Evolutionary conservation across 768 basidiomycete genomes (phyloP), one percentile per base, ranked within the genome.

Genomic region (Tylopilus sp.): DNA sequence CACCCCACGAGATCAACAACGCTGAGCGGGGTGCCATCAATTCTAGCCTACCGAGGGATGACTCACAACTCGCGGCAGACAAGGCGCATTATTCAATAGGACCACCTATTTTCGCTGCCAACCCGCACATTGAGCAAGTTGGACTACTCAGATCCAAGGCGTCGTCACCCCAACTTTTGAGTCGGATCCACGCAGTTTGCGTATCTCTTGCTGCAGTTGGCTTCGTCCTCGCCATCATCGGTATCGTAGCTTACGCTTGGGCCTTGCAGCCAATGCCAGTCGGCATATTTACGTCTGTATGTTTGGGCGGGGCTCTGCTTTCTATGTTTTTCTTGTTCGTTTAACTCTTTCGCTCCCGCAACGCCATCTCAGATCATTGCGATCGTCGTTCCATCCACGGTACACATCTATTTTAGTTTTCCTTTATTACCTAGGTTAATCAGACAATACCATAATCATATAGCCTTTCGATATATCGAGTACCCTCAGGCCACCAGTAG

Each of bases 181-280:
- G 72, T 46, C 73, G 77, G 12, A 76, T 74, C 33, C 81, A 84
- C 51, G 57, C 70, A n/a, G 63, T 84, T 6, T 81, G 79, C 54
- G 74, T 84, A 48, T 55, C 69, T 52, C 62, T 80, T 8, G 68
- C 82, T 9, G 66, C 71, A 6, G 36, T 71, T 19, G 82, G 83
- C 11, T 85, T 84, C 58, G 58, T 71, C 3, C 69, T 84, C 19
- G 77, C 76, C 1, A 63, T 82, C 22, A 56, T 70, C 21, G 82
- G 83, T 0, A 76, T 82, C 40, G 6, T 82, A 14, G 74, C 75
- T 57, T 81, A 76, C 56, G 68, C 76, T 1, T 85, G 82, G 82
- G 72, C 74, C 8, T 58, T 65, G 30, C 74, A 80, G 50, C 72
- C 81, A 2, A 48, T 25, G 3, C 74, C 74, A 45, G 80, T 79